These are phyloP conservation scores for Periconia sp. DNA, from an alignment of 2,329 filamentous ascomycete genomes.

Conservation along the genomic window DNA sequence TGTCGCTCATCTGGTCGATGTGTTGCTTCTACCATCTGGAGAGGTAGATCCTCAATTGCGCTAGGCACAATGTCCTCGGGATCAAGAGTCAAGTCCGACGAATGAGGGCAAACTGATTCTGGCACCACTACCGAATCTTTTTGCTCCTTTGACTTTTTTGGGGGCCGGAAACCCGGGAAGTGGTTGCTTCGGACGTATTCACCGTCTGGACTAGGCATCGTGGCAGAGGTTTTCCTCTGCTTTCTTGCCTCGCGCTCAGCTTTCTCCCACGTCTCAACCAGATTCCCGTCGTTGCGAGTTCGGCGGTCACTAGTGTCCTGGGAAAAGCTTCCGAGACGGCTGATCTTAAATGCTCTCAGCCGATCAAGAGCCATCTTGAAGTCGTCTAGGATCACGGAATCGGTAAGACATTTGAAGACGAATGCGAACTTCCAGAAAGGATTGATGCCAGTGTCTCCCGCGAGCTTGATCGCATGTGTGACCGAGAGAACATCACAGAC, in stretches of 20 bases:
- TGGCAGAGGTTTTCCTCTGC: background rate
- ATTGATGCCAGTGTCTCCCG: constrained; percentile 62
- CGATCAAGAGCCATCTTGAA: constrained; percentile 66
- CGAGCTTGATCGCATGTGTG: constrained; percentile 53
- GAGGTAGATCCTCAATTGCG: constrained; percentile 25
- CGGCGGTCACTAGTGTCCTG: constrained; percentile 43
- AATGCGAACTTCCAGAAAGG: constrained; percentile 70
- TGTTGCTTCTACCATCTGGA: constrained; percentile 19
- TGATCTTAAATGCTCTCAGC: constrained; percentile 53
- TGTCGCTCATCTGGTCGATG: constrained; percentile 22
- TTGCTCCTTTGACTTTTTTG: constrained; percentile 22
- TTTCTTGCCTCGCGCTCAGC: constrained; percentile 36
- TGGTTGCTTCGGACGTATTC: constrained; percentile 37
- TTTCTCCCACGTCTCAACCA: constrained; percentile 43
- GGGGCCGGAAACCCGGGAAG: constrained; percentile 31
- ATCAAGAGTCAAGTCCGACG: constrained; percentile 18
- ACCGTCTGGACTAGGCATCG: constrained; percentile 34
- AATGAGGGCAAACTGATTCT: constrained; percentile 16
- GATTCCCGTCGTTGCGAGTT: constrained; percentile 32
- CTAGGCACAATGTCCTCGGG: constrained; percentile 41
- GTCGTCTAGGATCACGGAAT: constrained; percentile 70
- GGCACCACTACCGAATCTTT: constrained; percentile 34
- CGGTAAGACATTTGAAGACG: constrained; percentile 71
- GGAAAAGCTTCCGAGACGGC: constrained; percentile 45
- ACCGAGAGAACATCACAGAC: constrained; percentile 67